These are phyloP conservation scores for Apiospora arundinis DNA, from an alignment of 2,329 filamentous ascomycete species.

Conservation along the genomic window DNA sequence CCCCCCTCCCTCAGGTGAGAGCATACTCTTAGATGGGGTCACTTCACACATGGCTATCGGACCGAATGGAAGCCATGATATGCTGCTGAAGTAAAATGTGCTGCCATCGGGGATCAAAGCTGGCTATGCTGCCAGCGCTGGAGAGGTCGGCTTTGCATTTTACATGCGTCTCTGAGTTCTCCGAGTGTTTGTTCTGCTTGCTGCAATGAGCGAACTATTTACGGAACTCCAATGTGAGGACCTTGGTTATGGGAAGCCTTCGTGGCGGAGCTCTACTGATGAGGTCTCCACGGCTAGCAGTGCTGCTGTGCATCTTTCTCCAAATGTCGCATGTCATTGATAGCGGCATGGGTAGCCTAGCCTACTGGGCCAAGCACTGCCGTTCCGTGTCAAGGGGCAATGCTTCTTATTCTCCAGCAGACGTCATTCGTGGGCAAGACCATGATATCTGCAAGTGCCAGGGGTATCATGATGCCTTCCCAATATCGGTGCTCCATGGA, in stretches of 20 bases:
- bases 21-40: not conserved
- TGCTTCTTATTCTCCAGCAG: not conserved
- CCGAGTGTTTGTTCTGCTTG: not conserved
- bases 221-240: not conserved
- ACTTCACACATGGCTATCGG: too few species aligned
- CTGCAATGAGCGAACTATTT: slow-evolving; percentile 4
- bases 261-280: slow-evolving; percentile 10
- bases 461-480: not conserved
- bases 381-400: not conserved
- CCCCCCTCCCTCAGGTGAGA: not conserved
- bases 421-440: not conserved
- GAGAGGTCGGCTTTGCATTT: not conserved
- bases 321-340: not conserved
- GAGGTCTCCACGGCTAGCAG: not conserved
- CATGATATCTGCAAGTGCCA: not conserved
- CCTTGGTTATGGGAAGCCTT: not conserved
- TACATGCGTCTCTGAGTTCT: not conserved
- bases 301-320: not conserved
- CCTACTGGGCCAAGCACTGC: not conserved
- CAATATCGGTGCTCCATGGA: not conserved
- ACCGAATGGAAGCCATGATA: too few species aligned
- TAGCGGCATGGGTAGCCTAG: not conserved
- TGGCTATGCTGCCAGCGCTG: slow-evolving; percentile 4
- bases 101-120: slow-evolving; percentile 3
- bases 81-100: not conserved